phyloP scores from a whole-genome alignment of 1,284 basidiomycete species.

The Neonothopanus nambi region DNA sequence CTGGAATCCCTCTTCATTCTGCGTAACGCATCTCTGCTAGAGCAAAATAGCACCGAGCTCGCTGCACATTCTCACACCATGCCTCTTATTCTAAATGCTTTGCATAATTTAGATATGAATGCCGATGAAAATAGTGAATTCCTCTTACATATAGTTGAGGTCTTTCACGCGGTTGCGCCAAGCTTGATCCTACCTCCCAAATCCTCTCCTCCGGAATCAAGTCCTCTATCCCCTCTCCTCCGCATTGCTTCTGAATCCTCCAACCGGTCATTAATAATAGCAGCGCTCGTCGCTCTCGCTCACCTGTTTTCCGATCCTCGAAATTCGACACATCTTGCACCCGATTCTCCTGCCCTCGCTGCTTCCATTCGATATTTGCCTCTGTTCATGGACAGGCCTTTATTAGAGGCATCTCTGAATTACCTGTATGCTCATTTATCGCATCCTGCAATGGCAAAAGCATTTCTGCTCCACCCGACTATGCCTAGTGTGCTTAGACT shows the following conservation, averaged over 20 bases:
- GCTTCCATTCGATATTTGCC: slow-evolving; percentile 72
- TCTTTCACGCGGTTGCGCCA: slow-evolving; percentile 55
- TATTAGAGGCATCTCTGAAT: slow-evolving; percentile 71
- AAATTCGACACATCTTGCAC: slow-evolving; percentile 53
- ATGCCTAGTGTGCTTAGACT: slow-evolving; percentile 69
- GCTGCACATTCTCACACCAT: slow-evolving; percentile 56
- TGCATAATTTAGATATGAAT: slow-evolving; percentile 55
- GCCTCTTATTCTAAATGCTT: slow-evolving; percentile 56
- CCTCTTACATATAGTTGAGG: slow-evolving; percentile 64
- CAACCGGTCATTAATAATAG: slow-evolving; percentile 74
- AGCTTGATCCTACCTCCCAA: slow-evolving; percentile 39
- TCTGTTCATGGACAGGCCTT: slow-evolving; percentile 66
- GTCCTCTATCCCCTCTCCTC: slow-evolving; percentile 53
- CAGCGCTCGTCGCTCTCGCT: slow-evolving; percentile 59
- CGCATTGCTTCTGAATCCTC: slow-evolving; percentile 55
- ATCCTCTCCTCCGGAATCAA: slow-evolving; percentile 29
- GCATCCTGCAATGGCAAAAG: slow-evolving; percentile 72
- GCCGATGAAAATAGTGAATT: slow-evolving; percentile 69
- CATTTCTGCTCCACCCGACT: slow-evolving; percentile 67
- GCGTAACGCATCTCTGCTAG: slow-evolving; percentile 71
- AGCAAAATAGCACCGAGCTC: slow-evolving; percentile 65
- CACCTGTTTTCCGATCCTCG: slow-evolving; percentile 60
- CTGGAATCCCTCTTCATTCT: slow-evolving; percentile 76
- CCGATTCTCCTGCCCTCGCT: slow-evolving; percentile 56
- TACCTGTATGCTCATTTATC: slow-evolving; percentile 78